A percentile compares a stretch with the other conserved stretches of the same genome.
Conservation (phyloP, 2,329 filamentous ascomycete genomes). For the Sporothrix brasiliensis region DNA sequence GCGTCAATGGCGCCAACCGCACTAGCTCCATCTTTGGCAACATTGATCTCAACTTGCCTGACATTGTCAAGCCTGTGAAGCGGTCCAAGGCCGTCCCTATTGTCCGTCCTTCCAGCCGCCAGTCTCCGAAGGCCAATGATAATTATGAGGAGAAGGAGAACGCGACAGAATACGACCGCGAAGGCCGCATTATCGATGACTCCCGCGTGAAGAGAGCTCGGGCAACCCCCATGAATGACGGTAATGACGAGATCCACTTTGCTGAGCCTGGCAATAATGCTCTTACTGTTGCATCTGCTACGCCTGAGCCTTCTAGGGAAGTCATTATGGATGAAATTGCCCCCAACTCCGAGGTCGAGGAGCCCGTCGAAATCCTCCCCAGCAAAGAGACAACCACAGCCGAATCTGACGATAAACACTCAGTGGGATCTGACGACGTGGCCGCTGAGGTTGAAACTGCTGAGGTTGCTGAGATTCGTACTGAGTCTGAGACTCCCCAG, state of each 20-base stretch:
- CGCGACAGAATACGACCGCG: constrained; percentile 53
- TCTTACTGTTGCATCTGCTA: constrained; percentile 32
- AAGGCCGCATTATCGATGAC: constrained; percentile 66
- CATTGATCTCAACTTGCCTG: constrained; percentile 64
- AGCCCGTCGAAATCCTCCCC: background rate
- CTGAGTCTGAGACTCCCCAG: background rate
- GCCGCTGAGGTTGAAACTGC: background rate
- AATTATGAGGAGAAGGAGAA: constrained; percentile 37
- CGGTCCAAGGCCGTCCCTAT: constrained; percentile 85
- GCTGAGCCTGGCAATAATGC: constrained; percentile 55
- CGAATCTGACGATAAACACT: background rate
- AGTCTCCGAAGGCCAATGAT: constrained; percentile 37
- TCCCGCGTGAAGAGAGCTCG: constrained; percentile 77
- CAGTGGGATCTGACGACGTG: background rate
- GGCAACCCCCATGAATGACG: constrained; percentile 65
- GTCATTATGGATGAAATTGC: background rate
- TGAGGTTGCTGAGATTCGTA: background rate
- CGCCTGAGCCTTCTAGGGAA: background rate
- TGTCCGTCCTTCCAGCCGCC: constrained; percentile 62
- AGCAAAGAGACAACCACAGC: background rate
- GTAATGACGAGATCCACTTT: constrained; percentile 74
- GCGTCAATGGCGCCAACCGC: constrained; percentile 41
- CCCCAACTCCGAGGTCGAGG: background rate
- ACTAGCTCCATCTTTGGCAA: constrained; percentile 67
- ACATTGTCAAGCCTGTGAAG: constrained; percentile 67